phyloP scores from a whole-genome alignment of 2,329 filamentous ascomycete species.

The Paraconiothyrium sp. region DNA sequence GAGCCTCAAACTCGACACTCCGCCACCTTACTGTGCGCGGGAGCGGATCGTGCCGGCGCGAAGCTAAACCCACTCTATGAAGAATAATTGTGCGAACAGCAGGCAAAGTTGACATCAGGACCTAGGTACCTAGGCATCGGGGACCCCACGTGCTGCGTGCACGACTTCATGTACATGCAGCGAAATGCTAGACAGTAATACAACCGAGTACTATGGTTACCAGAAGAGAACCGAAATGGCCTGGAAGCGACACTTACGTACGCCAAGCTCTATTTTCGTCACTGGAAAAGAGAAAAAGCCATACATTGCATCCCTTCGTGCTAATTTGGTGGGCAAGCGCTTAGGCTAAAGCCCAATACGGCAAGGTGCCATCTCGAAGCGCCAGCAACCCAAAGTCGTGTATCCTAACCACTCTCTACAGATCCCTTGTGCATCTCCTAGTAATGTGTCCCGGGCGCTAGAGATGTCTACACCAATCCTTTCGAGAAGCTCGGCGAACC shows the following conservation, averaged over 20 bases:
- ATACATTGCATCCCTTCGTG: conserved; percentile 28
- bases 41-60: conserved; percentile 18
- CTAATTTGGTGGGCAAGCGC: conserved; percentile 36
- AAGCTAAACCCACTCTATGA: not conserved
- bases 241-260: conserved; percentile 34
- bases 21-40: conserved; percentile 11
- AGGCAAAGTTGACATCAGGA: conserved; percentile 13
- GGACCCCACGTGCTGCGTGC: not conserved
- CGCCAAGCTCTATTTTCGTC: conserved; percentile 44
- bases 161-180: not conserved
- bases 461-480: conserved; percentile 37
- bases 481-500: conserved; percentile 35
- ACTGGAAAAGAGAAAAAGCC: conserved; percentile 32
- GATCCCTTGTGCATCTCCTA: conserved; percentile 36
- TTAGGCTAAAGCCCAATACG: conserved; percentile 31
- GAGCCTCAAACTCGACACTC: conserved; percentile 12
- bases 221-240: not conserved
- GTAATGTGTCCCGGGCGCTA: conserved; percentile 44
- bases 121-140: not conserved
- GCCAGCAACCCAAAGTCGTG: conserved; percentile 41
- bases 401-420: conserved; percentile 38
- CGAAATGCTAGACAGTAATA: not conserved
- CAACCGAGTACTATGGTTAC: conserved; percentile 1
- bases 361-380: conserved; percentile 36
- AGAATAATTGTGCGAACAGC: conserved; percentile 12